A percentile compares a stretch with the other conserved stretches of the same genome.
These are phyloP conservation scores for Hypsizygus marmoreus DNA, from an alignment of 768 basidiomycete species.

Conservation along the genomic window DNA sequence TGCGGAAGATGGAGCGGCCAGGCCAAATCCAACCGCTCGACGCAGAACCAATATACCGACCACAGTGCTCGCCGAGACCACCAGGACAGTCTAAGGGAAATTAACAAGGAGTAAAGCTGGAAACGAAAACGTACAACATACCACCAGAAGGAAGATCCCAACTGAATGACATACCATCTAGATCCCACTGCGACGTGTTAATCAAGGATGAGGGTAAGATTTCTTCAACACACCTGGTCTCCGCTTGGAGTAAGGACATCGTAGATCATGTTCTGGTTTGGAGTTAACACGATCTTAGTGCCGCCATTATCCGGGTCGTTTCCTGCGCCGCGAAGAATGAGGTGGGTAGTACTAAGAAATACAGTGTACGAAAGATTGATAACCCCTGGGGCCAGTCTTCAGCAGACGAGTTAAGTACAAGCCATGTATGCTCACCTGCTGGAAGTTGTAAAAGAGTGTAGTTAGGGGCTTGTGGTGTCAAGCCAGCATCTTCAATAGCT, in stretches of 20 bases:
- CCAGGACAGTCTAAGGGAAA: too few species aligned
- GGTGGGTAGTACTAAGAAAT: constrained; percentile 2
- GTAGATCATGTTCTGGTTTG: constrained; percentile 9
- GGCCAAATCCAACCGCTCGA: constrained; percentile 9
- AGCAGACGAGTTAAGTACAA: not conserved
- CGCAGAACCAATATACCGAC: not conserved
- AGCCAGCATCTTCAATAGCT: constrained; percentile 1
- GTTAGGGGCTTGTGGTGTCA: not conserved
- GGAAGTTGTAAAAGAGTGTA: constrained; percentile 1
- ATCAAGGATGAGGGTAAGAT: not conserved
- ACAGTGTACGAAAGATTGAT: constrained; percentile 13
- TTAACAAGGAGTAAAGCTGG: too few species aligned
- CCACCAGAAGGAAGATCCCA: too few species aligned
- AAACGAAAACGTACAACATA: too few species aligned
- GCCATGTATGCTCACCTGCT: not conserved
- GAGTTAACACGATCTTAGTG: constrained; percentile 7
- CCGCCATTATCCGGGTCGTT: constrained; percentile 7
- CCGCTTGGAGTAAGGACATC: constrained; percentile 10
- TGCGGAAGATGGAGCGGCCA: constrained; percentile 10
- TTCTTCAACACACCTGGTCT: not conserved
- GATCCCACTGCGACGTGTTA: constrained; percentile 6
- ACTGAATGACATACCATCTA: constrained; percentile 7
- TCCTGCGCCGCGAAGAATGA: constrained; percentile 11
- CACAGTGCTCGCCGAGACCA: not conserved
- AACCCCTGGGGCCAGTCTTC: too few species aligned